phyloP scores from a whole-genome alignment of 441 rosid species.

The Francoa sonchifolia region DNA sequence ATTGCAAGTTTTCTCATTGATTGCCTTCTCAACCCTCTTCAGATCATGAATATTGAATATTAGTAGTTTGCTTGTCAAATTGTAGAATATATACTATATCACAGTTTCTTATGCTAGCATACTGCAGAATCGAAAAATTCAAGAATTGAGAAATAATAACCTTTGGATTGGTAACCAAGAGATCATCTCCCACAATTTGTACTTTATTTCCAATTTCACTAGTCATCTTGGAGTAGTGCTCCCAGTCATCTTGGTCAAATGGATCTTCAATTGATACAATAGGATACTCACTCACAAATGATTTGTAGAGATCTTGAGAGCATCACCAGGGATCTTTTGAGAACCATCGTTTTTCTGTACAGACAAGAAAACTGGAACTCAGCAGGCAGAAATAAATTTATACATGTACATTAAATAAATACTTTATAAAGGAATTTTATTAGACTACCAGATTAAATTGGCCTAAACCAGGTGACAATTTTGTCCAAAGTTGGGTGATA shows the following conservation, averaged over 20 bases:
- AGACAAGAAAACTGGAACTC: constrained; percentile 1
- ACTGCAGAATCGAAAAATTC: no score
- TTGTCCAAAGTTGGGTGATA: no score
- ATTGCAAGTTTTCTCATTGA: constrained; percentile 76
- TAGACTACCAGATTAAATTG: no score
- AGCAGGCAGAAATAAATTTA: constrained; percentile 20
- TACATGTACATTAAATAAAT: no score
- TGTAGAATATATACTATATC: not conserved
- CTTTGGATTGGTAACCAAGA: constrained; percentile 94
- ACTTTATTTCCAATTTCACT: constrained; percentile 60
- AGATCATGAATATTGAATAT: constrained; percentile 4
- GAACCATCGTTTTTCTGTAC: constrained; percentile 70
- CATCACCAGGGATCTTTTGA: constrained; percentile 76
- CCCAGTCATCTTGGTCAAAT: constrained; percentile 99
- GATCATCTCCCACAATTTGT: constrained; percentile 94
- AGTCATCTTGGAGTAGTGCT: constrained; percentile 64
- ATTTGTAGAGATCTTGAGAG: constrained; percentile 81
- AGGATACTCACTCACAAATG: constrained; percentile 79
- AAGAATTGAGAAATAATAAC: constrained; percentile 28
- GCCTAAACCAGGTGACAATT: no score
- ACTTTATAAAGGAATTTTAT: no score
- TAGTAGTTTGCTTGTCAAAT: no score
- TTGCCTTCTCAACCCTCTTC: constrained; percentile 92
- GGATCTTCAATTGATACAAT: constrained; percentile 94
- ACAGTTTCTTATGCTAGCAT: no score